Evolutionary conservation across 2,329 filamentous ascomycete species (phyloP).

Genomic region (Verticillium isaacii): DNA sequence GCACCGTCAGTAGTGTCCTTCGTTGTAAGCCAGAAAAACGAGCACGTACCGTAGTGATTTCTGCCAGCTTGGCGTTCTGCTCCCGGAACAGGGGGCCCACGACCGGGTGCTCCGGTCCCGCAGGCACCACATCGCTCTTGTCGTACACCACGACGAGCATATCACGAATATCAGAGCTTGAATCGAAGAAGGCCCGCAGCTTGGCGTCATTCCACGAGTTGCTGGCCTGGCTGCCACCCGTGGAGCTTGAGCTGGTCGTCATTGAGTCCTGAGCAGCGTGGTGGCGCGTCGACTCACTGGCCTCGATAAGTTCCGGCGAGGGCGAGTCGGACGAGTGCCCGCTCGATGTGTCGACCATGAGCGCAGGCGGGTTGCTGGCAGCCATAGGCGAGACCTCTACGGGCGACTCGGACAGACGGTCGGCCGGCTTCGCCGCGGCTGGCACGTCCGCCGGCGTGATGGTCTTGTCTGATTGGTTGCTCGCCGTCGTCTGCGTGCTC

Average conservation of each 20-base stretch:
- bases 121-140: slow-evolving; percentile 76
- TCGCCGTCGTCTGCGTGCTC: slow-evolving; percentile 17
- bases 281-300: slow-evolving; percentile 32
- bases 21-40: background rate
- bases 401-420: slow-evolving; percentile 63
- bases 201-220: slow-evolving; percentile 80
- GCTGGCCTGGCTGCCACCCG: slow-evolving; percentile 39
- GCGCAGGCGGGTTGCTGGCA: slow-evolving; percentile 54
- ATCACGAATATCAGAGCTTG: slow-evolving; percentile 82
- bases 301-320: slow-evolving; percentile 55
- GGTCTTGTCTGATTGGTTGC: slow-evolving; percentile 26
- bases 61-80: slow-evolving; percentile 78
- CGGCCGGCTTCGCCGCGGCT: slow-evolving; percentile 14
- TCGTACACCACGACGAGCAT: slow-evolving; percentile 90
- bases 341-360: slow-evolving; percentile 67
- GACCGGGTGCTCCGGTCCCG: slow-evolving; percentile 79
- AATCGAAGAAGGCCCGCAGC: slow-evolving; percentile 85
- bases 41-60: slow-evolving; percentile 69
- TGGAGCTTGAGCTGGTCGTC: slow-evolving; percentile 45
- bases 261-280: slow-evolving; percentile 41
- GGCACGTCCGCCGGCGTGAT: slow-evolving; percentile 15
- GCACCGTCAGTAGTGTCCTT: slow-evolving; percentile 14
- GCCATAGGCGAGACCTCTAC: slow-evolving; percentile 57
- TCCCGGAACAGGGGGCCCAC: slow-evolving; percentile 77
- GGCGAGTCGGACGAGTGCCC: slow-evolving; percentile 64